Conservation (phyloP, 495 filamentous ascomycete genomes). For the Talaromyces thailandensis region DNA sequence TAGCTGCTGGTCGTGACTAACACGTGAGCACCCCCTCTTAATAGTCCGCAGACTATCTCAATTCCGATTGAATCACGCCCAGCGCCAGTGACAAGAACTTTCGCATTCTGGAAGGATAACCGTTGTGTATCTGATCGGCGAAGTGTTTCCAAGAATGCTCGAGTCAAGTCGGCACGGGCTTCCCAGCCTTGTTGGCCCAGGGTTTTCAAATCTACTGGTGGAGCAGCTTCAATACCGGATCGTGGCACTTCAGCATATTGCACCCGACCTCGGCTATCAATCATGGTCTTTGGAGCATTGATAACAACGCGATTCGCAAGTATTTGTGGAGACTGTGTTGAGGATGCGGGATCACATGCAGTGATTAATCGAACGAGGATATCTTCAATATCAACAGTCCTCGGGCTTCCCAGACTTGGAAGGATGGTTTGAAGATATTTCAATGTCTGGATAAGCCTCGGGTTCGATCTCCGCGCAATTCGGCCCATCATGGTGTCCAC, state of each 20-base stretch:
- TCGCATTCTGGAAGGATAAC: constrained; percentile 6
- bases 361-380: too few relatives aligned
- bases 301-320: too few relatives aligned
- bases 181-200: constrained; percentile 1
- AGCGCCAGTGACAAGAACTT: constrained; percentile 17
- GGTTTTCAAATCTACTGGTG: background rate
- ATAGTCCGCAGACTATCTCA: constrained; percentile 9
- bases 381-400: too few relatives aligned
- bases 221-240: background rate
- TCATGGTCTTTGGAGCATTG: constrained; percentile 11
- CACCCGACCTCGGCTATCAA: constrained; percentile 4
- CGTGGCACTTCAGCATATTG: constrained; percentile 6
- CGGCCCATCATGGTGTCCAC: background rate
- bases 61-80: constrained; percentile 17
- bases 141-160: background rate
- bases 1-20: constrained; percentile 17
- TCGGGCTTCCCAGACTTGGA: too few relatives aligned
- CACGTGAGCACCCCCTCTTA: constrained; percentile 16
- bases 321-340: too few relatives aligned
- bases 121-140: too few relatives aligned
- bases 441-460: background rate
- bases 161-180: background rate
- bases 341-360: too few relatives aligned
- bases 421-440: too few relatives aligned
- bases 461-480: constrained; percentile 15